Evolutionary conservation across 331 rosid genomes (phyloP), one percentile per base, ranked within the genome.

Genomic region (Malus hybrid): DNA sequence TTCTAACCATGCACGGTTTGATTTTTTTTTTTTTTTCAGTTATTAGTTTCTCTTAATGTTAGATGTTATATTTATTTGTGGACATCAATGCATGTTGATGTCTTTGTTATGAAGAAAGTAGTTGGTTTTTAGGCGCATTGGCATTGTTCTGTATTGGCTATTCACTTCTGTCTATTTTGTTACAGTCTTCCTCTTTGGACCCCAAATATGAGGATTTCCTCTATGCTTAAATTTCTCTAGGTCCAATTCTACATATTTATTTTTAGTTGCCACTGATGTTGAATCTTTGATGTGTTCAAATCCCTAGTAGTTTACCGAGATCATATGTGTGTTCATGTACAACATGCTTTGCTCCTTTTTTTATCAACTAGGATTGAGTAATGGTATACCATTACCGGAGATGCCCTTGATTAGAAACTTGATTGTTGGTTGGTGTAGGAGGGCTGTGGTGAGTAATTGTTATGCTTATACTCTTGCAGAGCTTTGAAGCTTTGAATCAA

Each of bases 401-500:
- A 60, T 58, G 62, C 39, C 39, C 52, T 57, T 36, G 66, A 55
- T 5, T 70, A 32, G 56, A 16, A 58, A 39, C 6, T 24, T 39
- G 22, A 10, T 28, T 58, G 56, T 36, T 44, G n/a, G n/a, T 73
- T 62, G 19, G 61, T 20, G 33, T 52, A 16, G 26, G 12, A 11
- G 44, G 44, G 42, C 14, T 20, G 12, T 62, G 61, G 33, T n/a
- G 6, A 56, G 16, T 62, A 14, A 14, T 34, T 44, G 14, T 36
- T 50, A 5, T n/a, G 15, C 11, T 19, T 32, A 64, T 1, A 73
- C 18, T 75, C 32, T 19, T 90, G 39, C 76, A 92, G 99, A 92
- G 97, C 79, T 94, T 94, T 81, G 99, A 94, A 91, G 99, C 99
- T 58, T 84, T 94, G 66, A 94, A 94, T 85, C 99, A 92, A 78